These are phyloP conservation scores for Mallotus repandus DNA, from an alignment of 441 rosid species.

Conservation along the genomic window DNA sequence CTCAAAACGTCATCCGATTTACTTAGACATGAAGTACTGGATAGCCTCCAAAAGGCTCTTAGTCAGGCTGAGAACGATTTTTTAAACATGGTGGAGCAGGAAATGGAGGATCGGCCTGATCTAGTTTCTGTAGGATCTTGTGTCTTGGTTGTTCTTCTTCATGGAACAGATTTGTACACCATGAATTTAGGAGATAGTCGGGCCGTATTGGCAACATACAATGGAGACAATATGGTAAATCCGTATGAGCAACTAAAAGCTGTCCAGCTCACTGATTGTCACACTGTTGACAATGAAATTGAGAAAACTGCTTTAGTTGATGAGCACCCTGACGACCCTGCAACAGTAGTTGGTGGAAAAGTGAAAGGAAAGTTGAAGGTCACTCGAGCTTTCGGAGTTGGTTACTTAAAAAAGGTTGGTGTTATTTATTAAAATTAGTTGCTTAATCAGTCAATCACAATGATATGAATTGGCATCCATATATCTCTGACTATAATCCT, in stretches of 20 bases:
- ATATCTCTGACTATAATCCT: not conserved
- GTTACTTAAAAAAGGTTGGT: constrained; percentile 84
- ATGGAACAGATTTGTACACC: constrained; percentile 66
- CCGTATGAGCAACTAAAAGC: constrained; percentile 51
- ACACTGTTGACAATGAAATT: constrained; percentile 74
- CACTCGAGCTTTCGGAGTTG: constrained; percentile 92
- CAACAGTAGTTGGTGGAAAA: constrained; percentile 58
- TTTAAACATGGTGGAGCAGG: constrained; percentile 90
- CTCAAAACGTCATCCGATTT: constrained; percentile 37
- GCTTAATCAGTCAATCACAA: not conserved
- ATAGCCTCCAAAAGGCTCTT: constrained; percentile 72
- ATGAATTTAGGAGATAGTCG: constrained; percentile 92
- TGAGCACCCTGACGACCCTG: constrained; percentile 87
- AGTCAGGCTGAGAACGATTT: constrained; percentile 81
- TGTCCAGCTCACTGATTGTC: constrained; percentile 79
- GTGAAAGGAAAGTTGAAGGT: constrained; percentile 92
- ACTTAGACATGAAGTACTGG: constrained; percentile 63
- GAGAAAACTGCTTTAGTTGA: constrained; percentile 56
- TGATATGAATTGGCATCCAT: not conserved
- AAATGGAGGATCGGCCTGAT: constrained; percentile 95
- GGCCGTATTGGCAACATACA: constrained; percentile 79
- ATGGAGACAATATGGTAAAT: constrained; percentile 26
- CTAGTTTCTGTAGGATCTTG: constrained; percentile 93
- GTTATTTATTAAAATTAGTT: not conserved
- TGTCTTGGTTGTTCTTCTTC: constrained; percentile 75